These are phyloP conservation scores for Verticillium dahliae DNA, from an alignment of 2,329 filamentous ascomycete species.

Conservation along the genomic window DNA sequence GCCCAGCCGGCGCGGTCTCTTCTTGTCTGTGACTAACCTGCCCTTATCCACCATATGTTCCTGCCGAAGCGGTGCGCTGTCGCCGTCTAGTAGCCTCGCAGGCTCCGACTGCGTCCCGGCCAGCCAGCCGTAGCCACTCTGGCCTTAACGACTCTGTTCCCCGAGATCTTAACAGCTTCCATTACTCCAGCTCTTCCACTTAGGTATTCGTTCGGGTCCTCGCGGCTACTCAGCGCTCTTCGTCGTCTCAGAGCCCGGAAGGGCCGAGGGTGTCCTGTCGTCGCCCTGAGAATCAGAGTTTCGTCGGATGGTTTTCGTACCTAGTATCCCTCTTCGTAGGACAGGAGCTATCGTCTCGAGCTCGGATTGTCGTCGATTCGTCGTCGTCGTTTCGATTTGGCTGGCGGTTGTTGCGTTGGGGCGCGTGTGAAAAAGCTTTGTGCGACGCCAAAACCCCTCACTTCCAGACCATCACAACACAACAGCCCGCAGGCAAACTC, in stretches of 20 bases:
- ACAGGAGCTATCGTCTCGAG: neutral
- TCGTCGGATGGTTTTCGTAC: neutral
- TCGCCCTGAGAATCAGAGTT: neutral
- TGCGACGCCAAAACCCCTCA: neutral
- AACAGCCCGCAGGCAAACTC: neutral
- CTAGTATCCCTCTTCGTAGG: neutral
- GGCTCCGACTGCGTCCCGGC: neutral
- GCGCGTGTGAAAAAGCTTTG: neutral
- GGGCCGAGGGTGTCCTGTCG: neutral
- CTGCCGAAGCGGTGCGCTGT: too few species aligned
- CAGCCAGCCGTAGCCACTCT: neutral
- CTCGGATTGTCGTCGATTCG: neutral
- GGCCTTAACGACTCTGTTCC: neutral
- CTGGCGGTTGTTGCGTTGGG: neutral
- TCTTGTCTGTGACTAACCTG: too few species aligned
- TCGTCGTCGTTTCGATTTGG: neutral
- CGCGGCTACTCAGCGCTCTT: neutral
- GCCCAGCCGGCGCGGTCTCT: too few species aligned
- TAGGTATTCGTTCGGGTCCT: neutral
- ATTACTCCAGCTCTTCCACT: neutral
- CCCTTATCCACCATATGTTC: too few species aligned
- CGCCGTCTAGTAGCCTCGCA: too few species aligned
- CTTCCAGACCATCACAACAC: neutral
- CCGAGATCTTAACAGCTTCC: neutral
- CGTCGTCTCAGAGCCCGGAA: neutral